phyloP scores from a whole-genome alignment of 192 early-diverging fungal genomes.

The Chytriomyces hyalinus region DNA sequence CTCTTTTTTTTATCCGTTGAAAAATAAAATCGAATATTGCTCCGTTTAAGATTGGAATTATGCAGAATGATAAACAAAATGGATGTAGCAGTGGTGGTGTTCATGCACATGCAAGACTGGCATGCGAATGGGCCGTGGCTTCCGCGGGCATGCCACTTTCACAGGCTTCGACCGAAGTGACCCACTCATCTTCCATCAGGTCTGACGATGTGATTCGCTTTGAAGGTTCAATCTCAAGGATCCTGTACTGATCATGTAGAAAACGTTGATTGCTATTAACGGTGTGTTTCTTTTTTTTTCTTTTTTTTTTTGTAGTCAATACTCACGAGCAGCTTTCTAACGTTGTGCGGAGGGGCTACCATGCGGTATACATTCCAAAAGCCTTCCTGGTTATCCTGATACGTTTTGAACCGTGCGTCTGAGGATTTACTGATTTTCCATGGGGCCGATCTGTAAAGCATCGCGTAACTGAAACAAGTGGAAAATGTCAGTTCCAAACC shows the following conservation, averaged over 20 bases:
- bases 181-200: conserved; percentile 35
- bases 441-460: conserved; percentile 52
- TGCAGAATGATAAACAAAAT: background rate
- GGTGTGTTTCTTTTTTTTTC: too few species aligned
- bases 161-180: conserved; percentile 15
- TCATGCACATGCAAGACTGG: background rate
- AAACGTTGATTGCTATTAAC: too few species aligned
- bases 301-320: background rate
- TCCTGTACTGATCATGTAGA: background rate
- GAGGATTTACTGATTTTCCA: conserved; percentile 43
- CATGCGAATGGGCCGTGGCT: conserved; percentile 1
- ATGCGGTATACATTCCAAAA: conserved; percentile 3
- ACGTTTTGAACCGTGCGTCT: conserved; percentile 42
- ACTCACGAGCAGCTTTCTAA: conserved; percentile 46
- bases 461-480: conserved; percentile 38
- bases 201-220: conserved; percentile 24
- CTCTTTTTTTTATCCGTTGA: background rate
- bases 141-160: conserved; percentile 6
- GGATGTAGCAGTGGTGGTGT: background rate
- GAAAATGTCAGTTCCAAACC: background rate
- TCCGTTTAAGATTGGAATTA: background rate
- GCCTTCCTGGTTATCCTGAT: background rate
- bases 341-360: conserved; percentile 60
- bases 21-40: background rate
- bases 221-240: conserved; percentile 36